phyloP scores from a whole-genome alignment of 441 rosid genomes.

The Erodium moschatum region DNA sequence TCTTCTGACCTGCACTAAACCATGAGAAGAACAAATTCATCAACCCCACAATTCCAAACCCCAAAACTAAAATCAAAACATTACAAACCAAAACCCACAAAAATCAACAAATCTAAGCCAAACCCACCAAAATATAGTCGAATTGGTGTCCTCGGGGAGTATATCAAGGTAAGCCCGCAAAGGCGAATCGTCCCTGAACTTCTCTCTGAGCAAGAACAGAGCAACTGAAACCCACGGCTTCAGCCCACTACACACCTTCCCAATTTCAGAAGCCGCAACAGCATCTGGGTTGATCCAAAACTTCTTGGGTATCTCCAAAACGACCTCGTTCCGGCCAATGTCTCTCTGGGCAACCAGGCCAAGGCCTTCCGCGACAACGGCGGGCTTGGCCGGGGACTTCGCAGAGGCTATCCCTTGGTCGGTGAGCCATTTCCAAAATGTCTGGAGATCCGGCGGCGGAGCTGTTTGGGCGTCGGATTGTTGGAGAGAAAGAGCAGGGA shows the following conservation, averaged over 20 bases:
- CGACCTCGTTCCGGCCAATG: slow-evolving; percentile 73
- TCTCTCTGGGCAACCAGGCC: slow-evolving; percentile 71
- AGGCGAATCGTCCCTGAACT: slow-evolving; percentile 43
- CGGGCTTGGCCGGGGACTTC: slow-evolving; percentile 55
- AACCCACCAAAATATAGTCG: slow-evolving; percentile 84
- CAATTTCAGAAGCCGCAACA: slow-evolving; percentile 71
- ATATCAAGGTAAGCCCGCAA: slow-evolving; percentile 77
- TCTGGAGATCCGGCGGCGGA: slow-evolving; percentile 31
- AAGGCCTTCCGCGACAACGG: slow-evolving; percentile 53
- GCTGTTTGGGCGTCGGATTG: slow-evolving; percentile 20
- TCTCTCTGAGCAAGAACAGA: slow-evolving; percentile 74
- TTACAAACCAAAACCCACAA: not conserved
- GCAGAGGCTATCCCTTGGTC: slow-evolving; percentile 51
- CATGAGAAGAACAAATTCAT: slow-evolving; percentile 21
- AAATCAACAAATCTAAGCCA: slow-evolving; percentile 13
- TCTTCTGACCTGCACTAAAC: slow-evolving; percentile 97
- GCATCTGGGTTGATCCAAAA: slow-evolving; percentile 82
- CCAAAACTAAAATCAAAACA: not conserved
- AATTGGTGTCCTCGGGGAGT: slow-evolving; percentile 68
- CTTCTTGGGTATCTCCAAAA: slow-evolving; percentile 75
- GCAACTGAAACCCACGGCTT: slow-evolving; percentile 90
- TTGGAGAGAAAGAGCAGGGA: slow-evolving; percentile 21
- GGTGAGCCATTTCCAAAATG: slow-evolving; percentile 78
- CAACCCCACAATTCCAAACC: slow-evolving; percentile 15
- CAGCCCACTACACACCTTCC: slow-evolving; percentile 54